These are phyloP conservation scores for Sarocladium brachiariae DNA, from an alignment of 2,329 filamentous ascomycete genomes.

Conservation along the genomic window DNA sequence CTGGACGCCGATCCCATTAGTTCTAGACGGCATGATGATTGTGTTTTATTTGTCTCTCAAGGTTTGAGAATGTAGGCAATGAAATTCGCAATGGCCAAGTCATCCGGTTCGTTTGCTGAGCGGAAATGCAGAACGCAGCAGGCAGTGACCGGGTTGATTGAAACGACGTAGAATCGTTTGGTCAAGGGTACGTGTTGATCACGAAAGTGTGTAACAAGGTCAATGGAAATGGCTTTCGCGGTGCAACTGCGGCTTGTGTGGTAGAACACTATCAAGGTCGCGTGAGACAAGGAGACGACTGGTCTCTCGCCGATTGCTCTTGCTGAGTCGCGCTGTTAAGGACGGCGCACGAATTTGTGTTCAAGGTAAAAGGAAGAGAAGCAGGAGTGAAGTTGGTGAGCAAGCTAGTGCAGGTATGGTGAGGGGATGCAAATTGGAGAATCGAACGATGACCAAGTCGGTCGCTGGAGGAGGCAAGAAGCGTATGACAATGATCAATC, in stretches of 20 bases:
- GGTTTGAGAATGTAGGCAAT: not conserved
- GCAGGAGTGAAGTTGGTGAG: not conserved
- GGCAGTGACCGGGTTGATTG: not conserved
- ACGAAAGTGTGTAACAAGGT: not conserved
- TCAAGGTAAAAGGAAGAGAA: not conserved
- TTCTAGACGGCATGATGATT: conserved; percentile 34
- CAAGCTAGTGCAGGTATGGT: not conserved
- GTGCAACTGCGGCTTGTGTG: not conserved
- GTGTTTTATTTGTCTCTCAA: conserved; percentile 6
- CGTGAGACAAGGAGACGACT: conserved; percentile 1
- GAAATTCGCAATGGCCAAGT: not conserved
- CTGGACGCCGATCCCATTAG: conserved; percentile 70
- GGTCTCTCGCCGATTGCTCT: not conserved
- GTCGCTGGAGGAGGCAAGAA: not conserved
- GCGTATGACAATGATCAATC: not conserved
- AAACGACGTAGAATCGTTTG: not conserved
- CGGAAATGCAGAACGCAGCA: not conserved
- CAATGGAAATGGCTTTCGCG: not conserved
- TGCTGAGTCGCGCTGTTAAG: not conserved
- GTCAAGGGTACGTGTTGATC: not conserved
- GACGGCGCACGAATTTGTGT: not conserved
- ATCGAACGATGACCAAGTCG: not conserved
- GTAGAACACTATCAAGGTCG: not conserved
- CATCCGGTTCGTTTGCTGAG: not conserved
- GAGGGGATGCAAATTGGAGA: conserved; percentile 1